A percentile compares a stretch with the other conserved stretches of the same genome.
phyloP scores from a whole-genome alignment of 768 basidiomycete species.

The Goffeauzyma gilvescens region DNA sequence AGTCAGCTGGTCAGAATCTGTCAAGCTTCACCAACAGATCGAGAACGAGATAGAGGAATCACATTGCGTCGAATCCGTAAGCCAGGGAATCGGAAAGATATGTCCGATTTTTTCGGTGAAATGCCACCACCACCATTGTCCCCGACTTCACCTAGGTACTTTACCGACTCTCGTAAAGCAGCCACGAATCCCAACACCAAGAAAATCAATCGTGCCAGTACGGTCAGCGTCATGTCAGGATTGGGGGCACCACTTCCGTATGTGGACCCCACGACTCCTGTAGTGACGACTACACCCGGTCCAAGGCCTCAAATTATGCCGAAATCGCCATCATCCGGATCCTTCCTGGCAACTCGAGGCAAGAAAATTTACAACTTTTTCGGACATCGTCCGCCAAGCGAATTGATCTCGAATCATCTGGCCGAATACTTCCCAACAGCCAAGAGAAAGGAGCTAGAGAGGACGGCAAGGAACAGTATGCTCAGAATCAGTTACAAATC shows the following conservation, averaged over 20 bases:
- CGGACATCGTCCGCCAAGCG: constrained; percentile 90
- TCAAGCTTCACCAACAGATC: constrained; percentile 57
- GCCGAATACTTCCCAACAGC: constrained; percentile 88
- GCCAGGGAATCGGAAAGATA: constrained; percentile 32
- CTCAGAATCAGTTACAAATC: constrained; percentile 40
- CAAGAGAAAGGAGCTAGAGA: constrained; percentile 73
- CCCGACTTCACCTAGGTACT: constrained; percentile 32
- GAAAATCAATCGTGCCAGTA: constrained; percentile 75
- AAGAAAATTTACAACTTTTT: constrained; percentile 58
- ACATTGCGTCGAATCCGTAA: constrained; percentile 43
- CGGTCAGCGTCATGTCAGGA: constrained; percentile 81
- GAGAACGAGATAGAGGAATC: constrained; percentile 58
- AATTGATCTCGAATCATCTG: constrained; percentile 84
- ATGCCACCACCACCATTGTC: constrained; percentile 32
- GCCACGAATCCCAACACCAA: constrained; percentile 25
- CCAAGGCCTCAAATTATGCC: constrained; percentile 11
- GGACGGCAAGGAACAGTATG: constrained; percentile 78
- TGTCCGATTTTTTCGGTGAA: constrained; percentile 40
- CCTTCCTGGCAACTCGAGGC: constrained; percentile 27
- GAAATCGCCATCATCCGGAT: constrained; percentile 28
- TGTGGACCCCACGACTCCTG: constrained; percentile 35
- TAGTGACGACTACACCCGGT: constrained; percentile 41
- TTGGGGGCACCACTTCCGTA: constrained; percentile 73
- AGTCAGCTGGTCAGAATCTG: constrained; percentile 65
- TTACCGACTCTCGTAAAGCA: constrained; percentile 16